phyloP scores from a whole-genome alignment of 176 grass and related monocot genomes.

The Oryza glumipatula region DNA sequence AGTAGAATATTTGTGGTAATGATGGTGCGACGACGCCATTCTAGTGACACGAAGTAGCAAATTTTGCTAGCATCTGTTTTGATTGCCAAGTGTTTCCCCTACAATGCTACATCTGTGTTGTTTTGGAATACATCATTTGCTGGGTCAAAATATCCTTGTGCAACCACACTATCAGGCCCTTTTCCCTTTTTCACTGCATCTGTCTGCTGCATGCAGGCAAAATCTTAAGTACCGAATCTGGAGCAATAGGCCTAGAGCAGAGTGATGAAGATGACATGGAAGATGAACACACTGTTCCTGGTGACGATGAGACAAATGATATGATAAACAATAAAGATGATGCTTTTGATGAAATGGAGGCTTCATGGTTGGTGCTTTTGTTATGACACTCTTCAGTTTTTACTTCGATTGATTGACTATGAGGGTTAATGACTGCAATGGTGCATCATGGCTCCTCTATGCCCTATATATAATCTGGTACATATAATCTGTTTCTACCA shows the following conservation, averaged over 20 bases:
- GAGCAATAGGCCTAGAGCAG: neutral
- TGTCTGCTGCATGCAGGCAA: constrained; percentile 12
- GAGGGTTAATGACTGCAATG: neutral
- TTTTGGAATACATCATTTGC: neutral
- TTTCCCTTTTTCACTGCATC: neutral
- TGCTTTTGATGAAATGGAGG: constrained; percentile 17
- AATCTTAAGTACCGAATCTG: neutral
- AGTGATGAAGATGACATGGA: constrained; percentile 34
- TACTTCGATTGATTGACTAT: neutral
- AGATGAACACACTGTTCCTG: neutral
- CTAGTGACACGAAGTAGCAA: neutral
- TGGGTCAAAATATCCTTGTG: neutral
- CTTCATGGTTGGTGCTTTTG: constrained; percentile 48
- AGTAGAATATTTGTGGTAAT: neutral
- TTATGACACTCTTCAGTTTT: neutral
- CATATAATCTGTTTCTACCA: neutral
- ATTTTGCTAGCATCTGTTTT: neutral
- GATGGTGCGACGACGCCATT: neutral
- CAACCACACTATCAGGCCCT: neutral
- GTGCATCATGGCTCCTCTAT: neutral
- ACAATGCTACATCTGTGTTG: neutral
- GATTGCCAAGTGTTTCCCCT: neutral
- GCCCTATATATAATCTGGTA: neutral
- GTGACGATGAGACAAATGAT: constrained; percentile 26
- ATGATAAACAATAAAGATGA: constrained; percentile 17